Percentiles rank a stretch among this genome's conserved stretches.
These are phyloP conservation scores for Aureobasidium subglaciale DNA, from an alignment of 2,329 filamentous ascomycete genomes.

Conservation along the genomic window DNA sequence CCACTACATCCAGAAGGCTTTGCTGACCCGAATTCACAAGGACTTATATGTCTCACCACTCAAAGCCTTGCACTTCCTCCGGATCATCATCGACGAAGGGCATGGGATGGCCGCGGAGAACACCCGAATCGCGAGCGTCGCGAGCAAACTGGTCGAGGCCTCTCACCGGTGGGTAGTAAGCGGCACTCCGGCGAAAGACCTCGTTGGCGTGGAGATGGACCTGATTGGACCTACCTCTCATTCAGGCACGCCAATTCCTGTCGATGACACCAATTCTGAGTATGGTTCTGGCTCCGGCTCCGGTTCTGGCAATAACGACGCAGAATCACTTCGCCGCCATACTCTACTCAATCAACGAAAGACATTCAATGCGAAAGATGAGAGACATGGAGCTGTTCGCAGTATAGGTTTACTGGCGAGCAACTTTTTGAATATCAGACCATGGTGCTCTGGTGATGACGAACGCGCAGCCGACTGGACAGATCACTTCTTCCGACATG, in stretches of 20 bases:
- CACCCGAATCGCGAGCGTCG: slow-evolving; percentile 51
- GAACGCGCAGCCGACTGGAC: slow-evolving; percentile 64
- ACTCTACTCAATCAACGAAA: slow-evolving; percentile 34
- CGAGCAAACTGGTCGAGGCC: slow-evolving; percentile 47
- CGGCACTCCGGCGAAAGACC: slow-evolving; percentile 77
- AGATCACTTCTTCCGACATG: slow-evolving; percentile 56
- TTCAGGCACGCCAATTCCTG: not conserved
- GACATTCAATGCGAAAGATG: slow-evolving; percentile 32
- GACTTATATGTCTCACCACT: slow-evolving; percentile 54
- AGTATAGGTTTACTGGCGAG: slow-evolving; percentile 57
- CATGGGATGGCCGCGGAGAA: slow-evolving; percentile 69
- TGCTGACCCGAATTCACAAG: not conserved
- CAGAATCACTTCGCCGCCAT: slow-evolving; percentile 16
- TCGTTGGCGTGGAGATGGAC: slow-evolving; percentile 67
- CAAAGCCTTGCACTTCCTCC: slow-evolving; percentile 69
- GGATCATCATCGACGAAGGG: slow-evolving; percentile 88
- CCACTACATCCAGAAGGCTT: not conserved
- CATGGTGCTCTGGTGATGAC: slow-evolving; percentile 59
- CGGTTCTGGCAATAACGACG: not conserved
- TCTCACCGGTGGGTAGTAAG: slow-evolving; percentile 83
- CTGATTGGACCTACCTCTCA: slow-evolving; percentile 31
- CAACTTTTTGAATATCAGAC: slow-evolving; percentile 67
- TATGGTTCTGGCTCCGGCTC: not conserved
- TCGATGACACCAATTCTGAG: not conserved
- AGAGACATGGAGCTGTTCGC: slow-evolving; percentile 43